Conservation (phyloP, 495 filamentous ascomycete genomes). For the Staphylotrichum longicolle region DNA sequence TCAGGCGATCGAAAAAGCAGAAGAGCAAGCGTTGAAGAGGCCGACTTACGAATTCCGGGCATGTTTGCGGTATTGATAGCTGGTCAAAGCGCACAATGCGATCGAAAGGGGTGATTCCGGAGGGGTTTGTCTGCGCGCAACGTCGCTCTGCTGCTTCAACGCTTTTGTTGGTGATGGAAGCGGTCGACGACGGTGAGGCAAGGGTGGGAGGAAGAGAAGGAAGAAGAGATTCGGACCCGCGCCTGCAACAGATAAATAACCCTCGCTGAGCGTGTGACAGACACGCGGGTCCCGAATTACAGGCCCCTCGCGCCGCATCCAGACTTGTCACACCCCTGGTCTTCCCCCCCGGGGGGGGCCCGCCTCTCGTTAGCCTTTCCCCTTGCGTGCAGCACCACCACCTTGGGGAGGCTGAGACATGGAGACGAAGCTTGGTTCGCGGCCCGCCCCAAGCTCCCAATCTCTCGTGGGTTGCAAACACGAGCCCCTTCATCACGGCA, state of each 20-base stretch:
- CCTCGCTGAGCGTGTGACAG: conserved; percentile 13
- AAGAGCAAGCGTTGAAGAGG: neutral
- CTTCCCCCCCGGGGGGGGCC: no score
- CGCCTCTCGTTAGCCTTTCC: no score
- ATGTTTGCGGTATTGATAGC: conserved; percentile 26
- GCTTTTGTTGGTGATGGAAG: neutral
- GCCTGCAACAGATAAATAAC: conserved; percentile 14
- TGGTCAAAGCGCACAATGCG: conserved; percentile 6
- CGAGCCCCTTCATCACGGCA: conserved; percentile 5
- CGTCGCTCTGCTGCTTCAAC: neutral
- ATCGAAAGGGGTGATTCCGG: neutral
- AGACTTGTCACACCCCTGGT: neutral
- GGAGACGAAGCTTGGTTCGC: conserved; percentile 1
- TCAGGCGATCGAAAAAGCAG: neutral
- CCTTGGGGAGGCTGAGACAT: conserved; percentile 4
- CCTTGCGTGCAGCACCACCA: neutral
- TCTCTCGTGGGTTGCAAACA: neutral
- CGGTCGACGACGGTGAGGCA: neutral
- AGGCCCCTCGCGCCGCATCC: conserved; percentile 13
- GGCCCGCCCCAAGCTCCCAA: conserved; percentile 1
- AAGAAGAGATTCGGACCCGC: conserved; percentile 7
- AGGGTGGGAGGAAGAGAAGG: neutral
- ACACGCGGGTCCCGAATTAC: conserved; percentile 15
- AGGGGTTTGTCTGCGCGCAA: neutral
- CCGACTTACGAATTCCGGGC: conserved; percentile 34